Base-by-base conservation (phyloP, 164 flowering plant species). In the Vitis labrusca region DNA sequence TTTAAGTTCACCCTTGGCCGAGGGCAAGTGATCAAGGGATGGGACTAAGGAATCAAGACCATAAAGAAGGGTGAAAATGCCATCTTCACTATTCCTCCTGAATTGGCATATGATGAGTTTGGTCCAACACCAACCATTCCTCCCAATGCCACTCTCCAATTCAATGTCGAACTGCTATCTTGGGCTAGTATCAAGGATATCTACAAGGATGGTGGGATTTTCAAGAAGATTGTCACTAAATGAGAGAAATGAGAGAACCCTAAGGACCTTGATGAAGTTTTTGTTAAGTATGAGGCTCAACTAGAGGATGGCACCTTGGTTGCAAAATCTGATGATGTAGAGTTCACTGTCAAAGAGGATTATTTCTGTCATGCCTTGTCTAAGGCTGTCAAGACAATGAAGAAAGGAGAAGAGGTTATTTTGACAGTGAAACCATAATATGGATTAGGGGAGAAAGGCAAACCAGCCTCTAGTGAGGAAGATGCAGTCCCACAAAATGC, bases 241-340 rank as follows among this genome's bases (percentile, higher is more conserved):
- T 98, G 98, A 70, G 97, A 93, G 75, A 91, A 93, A 75, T 95
- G 98, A 98, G 98, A 93, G 78, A 93, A 89, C 63, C 99, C 99
- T 0, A 93, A 91, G 77, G 97, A 93, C 44, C 83, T 79, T n/a
- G 99, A 95, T 82, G 99, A 95, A 83, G 99, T 93, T 30, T 56
- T 82, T 1, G 99, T 95, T 44, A 91, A 87, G 5, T 95, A 86
- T 77, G 95, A 88, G 71, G 97, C 85, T 13, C 71, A 62, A 14
- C 88, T 93, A 57, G 98, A 95, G 65, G 94, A 91, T 82, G 99
- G 95, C 27, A 79, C 91, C 1, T 30, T 89, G 62, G 79, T 93
- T 61, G 86, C 87, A 3, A 88, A 89, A 59, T 83, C 91, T 47
- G 94, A 87, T 71, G 93, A 87, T 44, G 89, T 85, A 1, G 97